These are phyloP conservation scores for Casuarina equisetifolia DNA, from an alignment of 306 rosid species.

Conservation along the genomic window DNA sequence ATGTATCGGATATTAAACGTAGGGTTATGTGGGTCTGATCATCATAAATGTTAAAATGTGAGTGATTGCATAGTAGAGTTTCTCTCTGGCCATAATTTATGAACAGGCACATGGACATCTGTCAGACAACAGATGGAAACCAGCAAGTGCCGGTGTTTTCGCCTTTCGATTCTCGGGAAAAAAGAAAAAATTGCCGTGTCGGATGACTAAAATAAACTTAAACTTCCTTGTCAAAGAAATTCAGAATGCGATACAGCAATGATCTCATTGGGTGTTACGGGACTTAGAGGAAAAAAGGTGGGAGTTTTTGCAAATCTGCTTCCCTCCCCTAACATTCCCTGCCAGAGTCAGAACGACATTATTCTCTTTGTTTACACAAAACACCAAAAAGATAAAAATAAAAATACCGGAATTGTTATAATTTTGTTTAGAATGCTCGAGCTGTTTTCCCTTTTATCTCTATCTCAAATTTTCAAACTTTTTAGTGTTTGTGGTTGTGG, in stretches of 20 bases:
- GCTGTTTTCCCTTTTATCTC: no score
- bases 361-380: neutral
- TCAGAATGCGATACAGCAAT: neutral
- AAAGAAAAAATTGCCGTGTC: no score
- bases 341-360: neutral
- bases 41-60: neutral
- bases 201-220: constrained; percentile 17
- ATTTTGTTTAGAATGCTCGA: no score
- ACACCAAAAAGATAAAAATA: no score
- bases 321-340: neutral
- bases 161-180: constrained; percentile 20
- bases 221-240: neutral
- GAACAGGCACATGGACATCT: constrained; percentile 13
- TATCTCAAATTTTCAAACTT: no score
- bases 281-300: neutral
- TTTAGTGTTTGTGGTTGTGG: no score
- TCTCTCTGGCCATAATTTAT: constrained; percentile 4
- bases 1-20: no score
- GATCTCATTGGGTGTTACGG: neutral
- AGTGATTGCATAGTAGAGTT: neutral
- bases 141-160: constrained; percentile 32
- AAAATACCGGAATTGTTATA: no score
- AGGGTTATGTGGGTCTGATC: no score
- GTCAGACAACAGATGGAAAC: neutral
- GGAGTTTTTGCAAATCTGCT: neutral